Conservation (phyloP, 148 eudicot species). For the Polygonum maritimum region DNA sequence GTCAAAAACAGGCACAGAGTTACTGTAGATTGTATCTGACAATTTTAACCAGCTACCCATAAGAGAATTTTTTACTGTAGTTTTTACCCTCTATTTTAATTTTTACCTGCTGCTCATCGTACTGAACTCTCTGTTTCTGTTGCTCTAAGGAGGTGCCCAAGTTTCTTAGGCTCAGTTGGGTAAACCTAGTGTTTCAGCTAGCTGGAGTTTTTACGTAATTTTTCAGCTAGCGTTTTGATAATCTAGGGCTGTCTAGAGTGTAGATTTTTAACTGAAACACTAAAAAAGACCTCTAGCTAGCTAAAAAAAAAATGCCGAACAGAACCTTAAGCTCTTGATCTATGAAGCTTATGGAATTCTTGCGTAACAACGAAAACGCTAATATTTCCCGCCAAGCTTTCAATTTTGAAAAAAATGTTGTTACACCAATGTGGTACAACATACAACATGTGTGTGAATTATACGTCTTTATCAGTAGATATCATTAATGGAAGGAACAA, state of each 20-base stretch:
- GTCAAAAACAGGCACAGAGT: not conserved
- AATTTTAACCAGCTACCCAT: not conserved
- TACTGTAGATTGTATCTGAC: not conserved
- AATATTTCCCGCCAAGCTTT: not conserved
- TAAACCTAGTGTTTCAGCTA: too few species aligned
- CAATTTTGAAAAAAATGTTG: not conserved
- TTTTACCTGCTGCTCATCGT: conserved; percentile 1
- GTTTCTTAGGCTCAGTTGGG: too few species aligned
- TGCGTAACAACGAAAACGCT: too few species aligned
- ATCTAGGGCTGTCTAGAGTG: too few species aligned
- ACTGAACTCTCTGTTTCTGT: not conserved
- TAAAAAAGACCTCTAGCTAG: too few species aligned
- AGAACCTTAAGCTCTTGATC: too few species aligned
- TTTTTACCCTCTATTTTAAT: not conserved
- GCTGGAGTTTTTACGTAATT: too few species aligned
- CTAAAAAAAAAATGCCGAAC: too few species aligned
- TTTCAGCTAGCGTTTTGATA: too few species aligned
- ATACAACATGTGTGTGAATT: not conserved
- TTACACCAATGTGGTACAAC: not conserved
- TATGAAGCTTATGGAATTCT: too few species aligned
- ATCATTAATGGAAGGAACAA: not conserved
- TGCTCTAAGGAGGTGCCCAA: not conserved
- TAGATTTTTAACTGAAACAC: too few species aligned
- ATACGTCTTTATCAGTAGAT: not conserved
- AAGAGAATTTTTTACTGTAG: not conserved